Evolutionary conservation across 208 protist genomes (phyloP), one percentile per base, ranked within the genome.

Genomic region (Leptomonas pyrrhocoris): DNA sequence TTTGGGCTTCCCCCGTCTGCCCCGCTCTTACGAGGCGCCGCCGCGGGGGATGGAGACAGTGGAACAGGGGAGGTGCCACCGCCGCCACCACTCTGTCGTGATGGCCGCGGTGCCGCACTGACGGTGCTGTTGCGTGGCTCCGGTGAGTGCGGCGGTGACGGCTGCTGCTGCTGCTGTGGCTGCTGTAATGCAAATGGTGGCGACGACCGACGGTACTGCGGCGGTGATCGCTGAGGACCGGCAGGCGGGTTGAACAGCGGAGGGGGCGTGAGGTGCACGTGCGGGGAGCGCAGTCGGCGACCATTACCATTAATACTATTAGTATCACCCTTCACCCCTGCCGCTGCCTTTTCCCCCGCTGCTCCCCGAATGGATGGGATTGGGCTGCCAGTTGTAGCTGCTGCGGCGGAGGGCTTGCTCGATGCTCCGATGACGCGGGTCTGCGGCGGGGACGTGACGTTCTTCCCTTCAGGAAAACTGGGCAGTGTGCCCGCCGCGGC

Each of bases 401-500:
- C 16, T 2, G 43, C 43, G 3, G 43, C 43, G 3, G 43, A 12
- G 16, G 16, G 16, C 43, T 15, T 48, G 4, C 11, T n/a, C 11
- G 43, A 15, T 19, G 49, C 9, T 28, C 15, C 21, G 2, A 30
- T 3, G 9, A n/a, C 5, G n/a, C 2, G 30, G n/a, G 55, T 6
- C 16, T 6, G 38, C 16, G 55, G 45, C 36, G 48, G 43, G 13
- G 59, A n/a, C 2, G 15, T 25, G n/a, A 12, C 4, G 3, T 21
- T 1, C 9, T 9, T 4, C 34, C 34, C 45, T 3, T 49, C 57
- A 4, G 57, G 40, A 6, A 62, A 18, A 6, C 40, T 36, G 3
- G 73, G 62, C 48, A 79, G 51, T 13, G 57, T 46, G 1, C 71
- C 77, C 16, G 36, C 30, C n/a, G 55, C 58, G 23, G 73, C 74